These are phyloP conservation scores for Perkinsus marinus DNA, from an alignment of 169 alveolate species.

Conservation along the genomic window DNA sequence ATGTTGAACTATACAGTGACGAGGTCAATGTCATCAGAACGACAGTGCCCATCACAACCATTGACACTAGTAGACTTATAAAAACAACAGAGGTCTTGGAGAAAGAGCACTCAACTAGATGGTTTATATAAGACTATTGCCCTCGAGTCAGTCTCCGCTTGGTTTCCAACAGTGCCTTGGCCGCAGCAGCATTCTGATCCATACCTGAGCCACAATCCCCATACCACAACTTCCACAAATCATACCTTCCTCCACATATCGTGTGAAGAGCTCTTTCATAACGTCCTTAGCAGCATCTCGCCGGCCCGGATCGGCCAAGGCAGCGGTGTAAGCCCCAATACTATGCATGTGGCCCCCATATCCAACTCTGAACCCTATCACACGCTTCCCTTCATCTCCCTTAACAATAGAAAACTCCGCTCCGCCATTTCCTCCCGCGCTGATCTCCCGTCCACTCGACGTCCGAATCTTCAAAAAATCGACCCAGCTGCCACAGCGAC, in stretches of 20 bases:
- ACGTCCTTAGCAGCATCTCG: not conserved
- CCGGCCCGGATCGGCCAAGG: no score
- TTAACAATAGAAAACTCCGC: not conserved
- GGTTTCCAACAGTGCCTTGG: not conserved
- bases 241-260: not conserved
- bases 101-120: not conserved
- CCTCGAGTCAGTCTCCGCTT: not conserved
- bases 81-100: not conserved
- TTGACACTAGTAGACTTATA: not conserved
- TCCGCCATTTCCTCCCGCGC: not conserved
- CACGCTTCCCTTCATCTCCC: not conserved
- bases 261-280: not conserved
- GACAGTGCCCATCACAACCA: not conserved
- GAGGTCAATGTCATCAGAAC: no score
- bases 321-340: not conserved
- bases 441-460: not conserved
- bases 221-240: not conserved
- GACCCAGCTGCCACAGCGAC: not conserved
- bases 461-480: not conserved
- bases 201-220: not conserved
- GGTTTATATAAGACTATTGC: not conserved
- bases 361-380: not conserved
- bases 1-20: no score
- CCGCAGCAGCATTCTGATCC: not conserved
- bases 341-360: not conserved